phyloP scores from a whole-genome alignment of 1,284 basidiomycete genomes.

The Xerocomus nothofagi region DNA sequence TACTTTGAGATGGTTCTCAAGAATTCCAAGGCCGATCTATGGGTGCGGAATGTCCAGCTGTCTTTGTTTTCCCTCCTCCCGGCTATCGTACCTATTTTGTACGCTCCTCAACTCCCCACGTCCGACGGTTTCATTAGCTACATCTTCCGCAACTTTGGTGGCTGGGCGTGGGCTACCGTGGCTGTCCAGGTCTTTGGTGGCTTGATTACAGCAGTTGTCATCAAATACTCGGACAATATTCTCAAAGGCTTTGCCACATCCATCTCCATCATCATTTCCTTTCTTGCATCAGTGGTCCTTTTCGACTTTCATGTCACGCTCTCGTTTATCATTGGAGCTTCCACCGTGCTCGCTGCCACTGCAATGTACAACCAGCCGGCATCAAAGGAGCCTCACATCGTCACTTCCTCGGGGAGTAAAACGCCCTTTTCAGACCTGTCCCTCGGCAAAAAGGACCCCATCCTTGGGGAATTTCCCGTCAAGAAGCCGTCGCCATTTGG shows the following conservation, averaged over 20 bases:
- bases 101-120: constrained; percentile 41
- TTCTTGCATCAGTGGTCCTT: constrained; percentile 86
- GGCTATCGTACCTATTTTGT: constrained; percentile 69
- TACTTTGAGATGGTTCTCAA: constrained; percentile 86
- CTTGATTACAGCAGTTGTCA: constrained; percentile 85
- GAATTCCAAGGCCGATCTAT: constrained; percentile 65
- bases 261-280: constrained; percentile 90
- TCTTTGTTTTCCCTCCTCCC: constrained; percentile 77
- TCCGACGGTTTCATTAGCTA: constrained; percentile 45
- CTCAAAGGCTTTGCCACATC: constrained; percentile 95
- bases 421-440: constrained; percentile 52
- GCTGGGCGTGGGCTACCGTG: constrained; percentile 94
- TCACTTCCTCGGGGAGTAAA: constrained; percentile 38
- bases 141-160: constrained; percentile 78
- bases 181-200: constrained; percentile 90
- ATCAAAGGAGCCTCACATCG: constrained; percentile 44
- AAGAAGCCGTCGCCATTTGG: constrained; percentile 53
- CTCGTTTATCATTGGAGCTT: constrained; percentile 82
- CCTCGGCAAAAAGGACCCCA: constrained; percentile 52
- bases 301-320: constrained; percentile 89
- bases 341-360: constrained; percentile 83
- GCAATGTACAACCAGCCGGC: constrained; percentile 82
- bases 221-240: constrained; percentile 90
- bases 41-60: constrained; percentile 79
- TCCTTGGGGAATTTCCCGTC: constrained; percentile 54